Conservation (phyloP, 23 red algal genomes). For the Chondrus crispus region DNA sequence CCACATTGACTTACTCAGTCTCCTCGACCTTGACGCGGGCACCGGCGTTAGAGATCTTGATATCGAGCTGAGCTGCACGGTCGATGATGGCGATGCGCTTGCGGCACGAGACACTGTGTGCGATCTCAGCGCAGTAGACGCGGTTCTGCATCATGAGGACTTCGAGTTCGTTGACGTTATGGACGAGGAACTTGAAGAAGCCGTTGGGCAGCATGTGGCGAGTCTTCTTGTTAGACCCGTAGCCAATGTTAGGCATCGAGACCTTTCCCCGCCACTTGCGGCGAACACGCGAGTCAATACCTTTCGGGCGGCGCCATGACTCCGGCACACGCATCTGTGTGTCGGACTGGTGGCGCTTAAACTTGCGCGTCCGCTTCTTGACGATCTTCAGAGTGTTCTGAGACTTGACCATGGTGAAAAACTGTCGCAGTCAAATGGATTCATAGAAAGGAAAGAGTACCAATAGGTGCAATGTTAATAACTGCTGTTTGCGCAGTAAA, state of each 20-base stretch:
- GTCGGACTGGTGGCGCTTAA: slow-evolving; percentile 88
- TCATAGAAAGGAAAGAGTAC: too few relatives aligned
- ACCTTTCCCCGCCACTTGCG: slow-evolving; percentile 87
- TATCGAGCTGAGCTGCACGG: slow-evolving; percentile 82
- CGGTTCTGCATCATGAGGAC: slow-evolving; percentile 95
- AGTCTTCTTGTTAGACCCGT: slow-evolving; percentile 84
- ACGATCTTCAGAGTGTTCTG: slow-evolving; percentile 68
- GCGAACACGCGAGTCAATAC: slow-evolving; percentile 94
- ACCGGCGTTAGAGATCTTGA: slow-evolving; percentile 86
- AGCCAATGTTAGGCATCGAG: slow-evolving; percentile 99
- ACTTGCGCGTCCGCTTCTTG: slow-evolving; percentile 98
- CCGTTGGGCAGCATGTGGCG: slow-evolving; percentile 92
- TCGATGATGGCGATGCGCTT: slow-evolving; percentile 88
- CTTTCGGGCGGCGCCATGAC: slow-evolving; percentile 94
- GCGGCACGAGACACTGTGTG: slow-evolving; percentile 69
- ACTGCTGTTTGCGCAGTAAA: too few relatives aligned
- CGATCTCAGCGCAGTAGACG: slow-evolving; percentile 87
- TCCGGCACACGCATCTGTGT: slow-evolving; percentile 81
- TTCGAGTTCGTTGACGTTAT: slow-evolving; percentile 88
- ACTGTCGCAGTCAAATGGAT: too few relatives aligned
- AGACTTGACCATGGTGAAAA: slow-evolving; percentile 34
- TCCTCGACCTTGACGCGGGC: slow-evolving; percentile 71
- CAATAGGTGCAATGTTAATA: too few relatives aligned
- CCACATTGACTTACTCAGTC: slow-evolving; percentile 51
- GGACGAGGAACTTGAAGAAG: slow-evolving; percentile 92